Conservation (phyloP, 2,329 filamentous ascomycete genomes). For the Nigrograna mackinnonii region DNA sequence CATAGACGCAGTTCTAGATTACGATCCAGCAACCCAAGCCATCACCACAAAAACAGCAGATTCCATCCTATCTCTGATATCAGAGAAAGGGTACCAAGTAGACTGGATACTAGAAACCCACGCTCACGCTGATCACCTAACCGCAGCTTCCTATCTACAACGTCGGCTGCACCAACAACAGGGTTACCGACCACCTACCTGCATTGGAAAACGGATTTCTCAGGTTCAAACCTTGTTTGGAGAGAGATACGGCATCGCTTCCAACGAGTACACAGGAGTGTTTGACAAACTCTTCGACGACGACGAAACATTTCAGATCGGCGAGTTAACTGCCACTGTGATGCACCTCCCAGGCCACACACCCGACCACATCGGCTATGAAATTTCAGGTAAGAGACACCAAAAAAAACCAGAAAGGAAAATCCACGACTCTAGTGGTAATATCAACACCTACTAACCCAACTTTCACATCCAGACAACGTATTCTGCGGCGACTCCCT, state of each 20-base stretch:
- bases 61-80: conserved; percentile 49
- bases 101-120: conserved; percentile 65
- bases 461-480: conserved; percentile 23
- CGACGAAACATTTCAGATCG: conserved; percentile 57
- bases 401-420: too few relatives aligned
- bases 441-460: conserved; percentile 2
- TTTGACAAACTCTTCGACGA: conserved; percentile 61
- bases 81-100: conserved; percentile 52
- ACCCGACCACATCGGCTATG: conserved; percentile 64
- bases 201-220: conserved; percentile 60
- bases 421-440: not conserved
- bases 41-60: conserved; percentile 60
- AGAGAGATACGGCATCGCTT: conserved; percentile 50
- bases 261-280: conserved; percentile 47
- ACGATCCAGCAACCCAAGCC: conserved; percentile 46
- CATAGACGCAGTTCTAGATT: conserved; percentile 67
- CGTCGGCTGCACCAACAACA: conserved; percentile 36
- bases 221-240: conserved; percentile 57
- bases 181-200: conserved; percentile 46
- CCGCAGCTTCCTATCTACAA: conserved; percentile 62
- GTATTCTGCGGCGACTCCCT: conserved; percentile 41
- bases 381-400: conserved; percentile 46
- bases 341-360: conserved; percentile 65
- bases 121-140: conserved; percentile 64
- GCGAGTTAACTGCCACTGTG: conserved; percentile 48